These are phyloP conservation scores for Erodium chrysanthum DNA, from an alignment of 441 rosid species.

Conservation along the genomic window DNA sequence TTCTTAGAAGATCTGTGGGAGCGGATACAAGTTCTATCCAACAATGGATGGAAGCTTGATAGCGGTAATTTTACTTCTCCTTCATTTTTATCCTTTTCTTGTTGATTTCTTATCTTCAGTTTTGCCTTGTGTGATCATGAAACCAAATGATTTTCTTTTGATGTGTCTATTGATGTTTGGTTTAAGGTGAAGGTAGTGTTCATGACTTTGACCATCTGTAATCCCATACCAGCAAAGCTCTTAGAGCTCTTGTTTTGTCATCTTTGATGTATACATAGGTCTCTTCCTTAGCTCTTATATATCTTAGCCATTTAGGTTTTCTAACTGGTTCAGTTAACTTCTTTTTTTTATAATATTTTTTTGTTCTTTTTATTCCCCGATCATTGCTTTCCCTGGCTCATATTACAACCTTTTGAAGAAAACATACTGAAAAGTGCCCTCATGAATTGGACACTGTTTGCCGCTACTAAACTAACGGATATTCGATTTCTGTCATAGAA, in stretches of 20 bases:
- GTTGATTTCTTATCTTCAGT: not conserved
- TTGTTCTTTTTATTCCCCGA: no score
- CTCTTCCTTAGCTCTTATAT: not conserved
- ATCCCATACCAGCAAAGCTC: not conserved
- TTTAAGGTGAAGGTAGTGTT: not conserved
- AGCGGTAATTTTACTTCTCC: conserved; percentile 49
- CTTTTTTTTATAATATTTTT: not conserved
- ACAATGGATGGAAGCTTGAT: conserved; percentile 84
- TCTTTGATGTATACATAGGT: not conserved
- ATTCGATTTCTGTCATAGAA: no score
- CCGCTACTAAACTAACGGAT: no score
- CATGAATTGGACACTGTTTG: no score
- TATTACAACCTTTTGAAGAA: no score
- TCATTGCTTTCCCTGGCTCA: no score
- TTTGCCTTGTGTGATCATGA: conserved; percentile 2
- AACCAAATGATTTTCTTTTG: not conserved
- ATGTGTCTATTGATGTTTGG: not conserved
- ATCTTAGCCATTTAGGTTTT: not conserved
- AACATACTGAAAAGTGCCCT: no score
- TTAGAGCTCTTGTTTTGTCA: not conserved
- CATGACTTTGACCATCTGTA: not conserved
- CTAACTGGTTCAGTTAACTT: not conserved
- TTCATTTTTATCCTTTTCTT: not conserved
- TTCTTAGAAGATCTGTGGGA: conserved; percentile 92
- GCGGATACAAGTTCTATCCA: conserved; percentile 60